Conservation (phyloP, 1,284 basidiomycete species). For the Fomitopsis palustris region DNA sequence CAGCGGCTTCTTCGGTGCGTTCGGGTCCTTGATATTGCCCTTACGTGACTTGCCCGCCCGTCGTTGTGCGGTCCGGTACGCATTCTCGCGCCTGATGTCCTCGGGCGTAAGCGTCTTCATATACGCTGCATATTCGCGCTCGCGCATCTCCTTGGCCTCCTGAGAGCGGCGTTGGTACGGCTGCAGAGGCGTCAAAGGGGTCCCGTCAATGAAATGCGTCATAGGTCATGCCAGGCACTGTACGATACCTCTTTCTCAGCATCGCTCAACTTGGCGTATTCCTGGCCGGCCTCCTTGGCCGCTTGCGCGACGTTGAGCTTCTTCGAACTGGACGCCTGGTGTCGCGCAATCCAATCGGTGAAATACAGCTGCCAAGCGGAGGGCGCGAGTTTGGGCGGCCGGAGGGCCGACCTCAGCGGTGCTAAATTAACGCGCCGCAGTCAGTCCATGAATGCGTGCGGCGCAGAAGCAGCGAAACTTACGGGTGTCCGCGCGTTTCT, state of each 20-base stretch:
- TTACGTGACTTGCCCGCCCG: constrained; percentile 92
- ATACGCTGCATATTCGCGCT: constrained; percentile 81
- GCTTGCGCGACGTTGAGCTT: constrained; percentile 96
- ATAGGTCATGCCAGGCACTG: constrained; percentile 2
- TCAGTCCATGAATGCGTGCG: constrained; percentile 18
- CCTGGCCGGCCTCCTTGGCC: constrained; percentile 90
- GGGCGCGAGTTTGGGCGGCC: constrained; percentile 89
- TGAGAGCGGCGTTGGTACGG: constrained; percentile 82
- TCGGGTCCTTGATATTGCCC: constrained; percentile 95
- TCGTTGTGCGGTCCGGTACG: constrained; percentile 86
- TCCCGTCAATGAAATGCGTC: constrained; percentile 11
- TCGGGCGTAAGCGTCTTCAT: constrained; percentile 90
- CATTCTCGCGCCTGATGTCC: constrained; percentile 93
- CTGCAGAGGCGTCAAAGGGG: constrained; percentile 37
- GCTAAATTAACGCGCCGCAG: constrained; percentile 26
- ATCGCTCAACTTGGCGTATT: constrained; percentile 77
- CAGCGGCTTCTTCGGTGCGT: constrained; percentile 94
- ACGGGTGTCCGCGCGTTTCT: constrained; percentile 28
- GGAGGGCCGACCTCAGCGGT: constrained; percentile 67
- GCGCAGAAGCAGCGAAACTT: constrained; percentile 14
- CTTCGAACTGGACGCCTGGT: constrained; percentile 73
- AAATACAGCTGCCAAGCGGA: constrained; percentile 98
- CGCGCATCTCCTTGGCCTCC: constrained; percentile 79
- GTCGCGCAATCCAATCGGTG: constrained; percentile 91
- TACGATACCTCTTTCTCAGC: constrained; percentile 78